Evolutionary conservation across 345 rosid genomes (phyloP), one percentile per base, ranked within the genome.

Genomic region (Eucalyptus erythrocorys): DNA sequence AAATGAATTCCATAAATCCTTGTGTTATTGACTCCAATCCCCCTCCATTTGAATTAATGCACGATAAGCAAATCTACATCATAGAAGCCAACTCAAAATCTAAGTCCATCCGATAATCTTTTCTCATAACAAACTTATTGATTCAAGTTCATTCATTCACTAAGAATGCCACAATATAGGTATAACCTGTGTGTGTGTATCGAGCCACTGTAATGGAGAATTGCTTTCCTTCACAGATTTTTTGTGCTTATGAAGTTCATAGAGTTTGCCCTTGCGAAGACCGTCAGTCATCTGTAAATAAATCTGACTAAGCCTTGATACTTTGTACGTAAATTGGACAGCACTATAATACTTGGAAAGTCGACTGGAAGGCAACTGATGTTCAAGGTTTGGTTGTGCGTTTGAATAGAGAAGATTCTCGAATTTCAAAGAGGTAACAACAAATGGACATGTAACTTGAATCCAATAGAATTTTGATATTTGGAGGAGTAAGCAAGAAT

Each of bases 401-500:
- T 55, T 22, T 55, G 61, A 55, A 24, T 10, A 24, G 4, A 1
- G 3, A 57, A 57, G 64, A 24, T 30, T 24, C 0, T 26, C 24
- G 13, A 57, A 22, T 57, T 57, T 57, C 64, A 2, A 55, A 24
- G 64, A 57, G 64, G 30, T 57, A 10, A 24, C 24, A 57, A 24
- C 22, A 13, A 24, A 9, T 57, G n/a, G 10, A 57, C 30, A 24
- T 57, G 64, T 10, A 57, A 57, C 30, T 57, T 57, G 27, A 57
- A 57, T 22, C 64, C 64, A 57, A 57, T 57, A n/a, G 22, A 57
- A 55, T 55, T 13, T 55, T 55, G 61, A 55, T 24, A 2, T 55
- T 9, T 55, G 61, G 61, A 55, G 27, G 24, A 30, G 5, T 57
- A 27, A 53, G 91, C 86, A 93, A 92, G 89, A 94, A 93, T 76